Base-by-base conservation (phyloP, 345 rosid species). In the Brassica cretica region DNA sequence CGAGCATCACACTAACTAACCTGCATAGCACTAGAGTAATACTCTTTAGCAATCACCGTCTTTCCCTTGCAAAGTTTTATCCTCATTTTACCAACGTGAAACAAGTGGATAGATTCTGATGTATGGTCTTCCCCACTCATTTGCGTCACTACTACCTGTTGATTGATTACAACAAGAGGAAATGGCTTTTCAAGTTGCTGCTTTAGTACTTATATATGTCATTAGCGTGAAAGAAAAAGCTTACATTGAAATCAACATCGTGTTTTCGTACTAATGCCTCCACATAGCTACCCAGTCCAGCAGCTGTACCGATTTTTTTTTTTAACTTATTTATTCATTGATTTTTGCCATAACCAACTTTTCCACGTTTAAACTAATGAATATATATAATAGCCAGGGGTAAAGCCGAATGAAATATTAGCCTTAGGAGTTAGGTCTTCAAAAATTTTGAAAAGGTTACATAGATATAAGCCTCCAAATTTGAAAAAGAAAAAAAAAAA, bases 81-180 rank as follows among this genome's bases (percentile, higher is more conserved):
- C 83, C 99, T 93, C 99, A 93, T 93, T 81, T 89, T 96, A 72
- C 97, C 97, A 60, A 96, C 94, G 71, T 91, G 97, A 82, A 96
- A 87, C 62, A 79, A 80, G 75, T 93, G 97, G 76, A 96, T 90
- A 72, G 98, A 87, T 79, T 93, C 97, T 56, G 94, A 84, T 66
- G 85, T 63, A 77, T 86, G 84, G 71, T 90, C 91, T 24, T 71
- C 84, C 30, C 94, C 99, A 82, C 84, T 88, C 85, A 84, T 85
- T 19, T 53, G 59, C 16, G 59, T 79, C 72, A 96, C 89, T 67
- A 96, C 87, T 24, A 93, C 98, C 98, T 59, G 64, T 59, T 6
- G 10, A 53, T 27, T 24, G 5, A 59, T 59, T 59, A 59, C 59
- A 64, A 8, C 67, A 30, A 32, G 19, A 37, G n/a, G 66, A 32